phyloP scores from a whole-genome alignment of 2,329 filamentous ascomycete genomes.

The Scolecobasidium constrictum region DNA sequence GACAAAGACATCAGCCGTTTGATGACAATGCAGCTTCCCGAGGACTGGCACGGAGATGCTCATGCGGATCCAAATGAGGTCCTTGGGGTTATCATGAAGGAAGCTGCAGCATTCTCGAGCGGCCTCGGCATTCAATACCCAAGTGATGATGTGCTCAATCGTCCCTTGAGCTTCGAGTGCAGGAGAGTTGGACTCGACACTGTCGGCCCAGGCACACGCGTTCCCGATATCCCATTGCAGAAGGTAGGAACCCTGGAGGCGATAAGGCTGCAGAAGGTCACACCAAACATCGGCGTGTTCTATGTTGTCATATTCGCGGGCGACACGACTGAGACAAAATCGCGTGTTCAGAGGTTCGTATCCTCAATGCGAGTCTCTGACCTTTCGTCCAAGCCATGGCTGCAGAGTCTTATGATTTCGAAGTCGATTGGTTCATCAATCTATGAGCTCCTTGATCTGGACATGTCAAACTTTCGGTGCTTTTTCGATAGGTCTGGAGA shows the following conservation, averaged over 20 bases:
- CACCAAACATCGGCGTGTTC: slow-evolving; percentile 32
- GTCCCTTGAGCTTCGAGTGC: too few species aligned
- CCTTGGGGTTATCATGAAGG: slow-evolving; percentile 17
- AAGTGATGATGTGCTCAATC: slow-evolving; percentile 11
- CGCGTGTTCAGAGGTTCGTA: too few species aligned
- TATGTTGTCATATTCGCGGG: slow-evolving; percentile 33
- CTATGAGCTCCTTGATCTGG: neutral
- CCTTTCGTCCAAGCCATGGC: neutral
- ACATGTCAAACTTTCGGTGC: too few species aligned
- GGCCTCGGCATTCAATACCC: slow-evolving; percentile 17
- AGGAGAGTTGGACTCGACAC: too few species aligned
- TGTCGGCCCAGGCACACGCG: slow-evolving; percentile 31
- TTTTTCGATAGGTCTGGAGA: too few species aligned
- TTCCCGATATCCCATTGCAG: slow-evolving; percentile 34
- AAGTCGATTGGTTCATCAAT: neutral
- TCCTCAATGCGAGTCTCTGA: neutral
- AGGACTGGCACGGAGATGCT: slow-evolving; percentile 20
- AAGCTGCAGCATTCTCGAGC: slow-evolving; percentile 20
- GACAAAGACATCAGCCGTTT: slow-evolving; percentile 24
- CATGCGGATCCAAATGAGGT: slow-evolving; percentile 19
- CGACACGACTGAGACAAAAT: slow-evolving; percentile 16
- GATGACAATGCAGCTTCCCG: slow-evolving; percentile 24
- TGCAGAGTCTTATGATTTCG: neutral
- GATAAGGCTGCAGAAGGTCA: slow-evolving; percentile 33
- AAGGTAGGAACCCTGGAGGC: slow-evolving; percentile 35